A percentile compares a stretch with the other conserved stretches of the same genome.
These are phyloP conservation scores for Phaeotremella fagi DNA, from an alignment of 768 basidiomycete genomes.

Conservation along the genomic window DNA sequence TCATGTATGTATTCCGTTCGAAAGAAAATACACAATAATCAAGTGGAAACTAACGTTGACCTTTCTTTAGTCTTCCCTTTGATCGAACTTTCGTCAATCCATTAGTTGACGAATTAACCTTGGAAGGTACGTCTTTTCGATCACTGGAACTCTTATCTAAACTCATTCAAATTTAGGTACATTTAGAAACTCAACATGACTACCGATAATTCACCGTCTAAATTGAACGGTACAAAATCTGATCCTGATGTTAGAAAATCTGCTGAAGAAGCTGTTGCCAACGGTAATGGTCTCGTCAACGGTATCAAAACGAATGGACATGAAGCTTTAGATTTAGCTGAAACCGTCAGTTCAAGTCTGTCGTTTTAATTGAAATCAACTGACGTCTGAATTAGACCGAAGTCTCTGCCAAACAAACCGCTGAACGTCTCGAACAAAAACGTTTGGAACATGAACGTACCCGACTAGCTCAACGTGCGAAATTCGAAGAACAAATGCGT, in stretches of 20 bases:
- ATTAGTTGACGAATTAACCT: too few relatives aligned
- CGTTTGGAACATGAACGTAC: constrained; percentile 85
- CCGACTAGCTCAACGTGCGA: constrained; percentile 73
- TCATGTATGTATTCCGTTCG: too few relatives aligned
- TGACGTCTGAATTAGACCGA: constrained; percentile 15
- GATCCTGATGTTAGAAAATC: constrained; percentile 17
- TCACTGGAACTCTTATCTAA: too few relatives aligned
- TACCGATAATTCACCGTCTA: constrained; percentile 14
- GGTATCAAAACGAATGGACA: constrained; percentile 32
- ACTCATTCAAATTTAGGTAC: too few relatives aligned
- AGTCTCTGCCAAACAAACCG: constrained; percentile 27
- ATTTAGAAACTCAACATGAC: too few relatives aligned
- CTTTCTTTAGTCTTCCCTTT: too few relatives aligned
- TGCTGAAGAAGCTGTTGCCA: constrained; percentile 10
- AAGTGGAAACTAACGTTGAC: too few relatives aligned
- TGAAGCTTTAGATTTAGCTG: constrained; percentile 39
- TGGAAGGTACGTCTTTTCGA: too few relatives aligned
- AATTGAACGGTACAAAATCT: constrained; percentile 15
- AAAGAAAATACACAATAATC: too few relatives aligned
- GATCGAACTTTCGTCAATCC: too few relatives aligned
- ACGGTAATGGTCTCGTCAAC: constrained; percentile 1
- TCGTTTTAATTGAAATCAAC: not conserved
- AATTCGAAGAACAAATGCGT: constrained; percentile 97
- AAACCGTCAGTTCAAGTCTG: constrained; percentile 26
- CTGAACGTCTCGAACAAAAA: constrained; percentile 76